phyloP scores from a whole-genome alignment of 495 filamentous ascomycete genomes.

The Tuber melanosporum region DNA sequence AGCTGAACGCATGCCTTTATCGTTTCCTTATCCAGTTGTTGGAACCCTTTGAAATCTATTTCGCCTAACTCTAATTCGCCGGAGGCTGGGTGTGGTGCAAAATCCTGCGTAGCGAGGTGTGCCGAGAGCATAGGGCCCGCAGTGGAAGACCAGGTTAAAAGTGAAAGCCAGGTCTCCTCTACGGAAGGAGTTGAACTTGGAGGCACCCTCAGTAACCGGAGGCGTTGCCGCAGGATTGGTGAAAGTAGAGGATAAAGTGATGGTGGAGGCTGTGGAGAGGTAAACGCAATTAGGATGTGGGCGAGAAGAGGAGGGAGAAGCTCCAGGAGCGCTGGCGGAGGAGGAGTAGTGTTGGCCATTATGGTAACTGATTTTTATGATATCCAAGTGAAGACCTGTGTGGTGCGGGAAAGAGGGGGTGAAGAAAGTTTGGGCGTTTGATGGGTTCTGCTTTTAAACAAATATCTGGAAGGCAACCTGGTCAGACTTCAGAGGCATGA shows the following conservation, averaged over 20 bases:
- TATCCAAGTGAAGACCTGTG: background rate
- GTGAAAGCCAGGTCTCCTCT: slow-evolving; percentile 71
- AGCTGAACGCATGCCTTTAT: slow-evolving; percentile 55
- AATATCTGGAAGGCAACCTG: background rate
- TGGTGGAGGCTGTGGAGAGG: slow-evolving; percentile 68
- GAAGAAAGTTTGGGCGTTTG: background rate
- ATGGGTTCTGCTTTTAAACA: background rate
- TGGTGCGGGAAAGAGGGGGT: background rate
- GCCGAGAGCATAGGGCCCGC: slow-evolving; percentile 61
- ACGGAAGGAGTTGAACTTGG: slow-evolving; percentile 47
- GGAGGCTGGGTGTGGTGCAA: slow-evolving; percentile 86
- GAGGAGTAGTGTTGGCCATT: slow-evolving; percentile 48
- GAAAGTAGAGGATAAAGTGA: slow-evolving; percentile 75
- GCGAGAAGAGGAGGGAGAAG: slow-evolving; percentile 74
- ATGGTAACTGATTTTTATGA: background rate
- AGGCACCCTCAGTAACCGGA: slow-evolving; percentile 59
- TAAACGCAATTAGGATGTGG: slow-evolving; percentile 74
- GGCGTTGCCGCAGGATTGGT: slow-evolving; percentile 82
- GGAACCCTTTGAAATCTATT: slow-evolving; percentile 58
- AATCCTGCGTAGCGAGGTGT: slow-evolving; percentile 58
- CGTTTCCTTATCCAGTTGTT: slow-evolving; percentile 77
- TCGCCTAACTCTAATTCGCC: slow-evolving; percentile 80
- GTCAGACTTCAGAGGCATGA: background rate
- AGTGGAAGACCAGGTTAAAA: slow-evolving; percentile 75
- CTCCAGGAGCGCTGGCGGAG: slow-evolving; percentile 56